Percentiles rank a stretch among this genome's conserved stretches.
Conservation (phyloP, 2,329 filamentous ascomycete species). For the Colletotrichum sp. region DNA sequence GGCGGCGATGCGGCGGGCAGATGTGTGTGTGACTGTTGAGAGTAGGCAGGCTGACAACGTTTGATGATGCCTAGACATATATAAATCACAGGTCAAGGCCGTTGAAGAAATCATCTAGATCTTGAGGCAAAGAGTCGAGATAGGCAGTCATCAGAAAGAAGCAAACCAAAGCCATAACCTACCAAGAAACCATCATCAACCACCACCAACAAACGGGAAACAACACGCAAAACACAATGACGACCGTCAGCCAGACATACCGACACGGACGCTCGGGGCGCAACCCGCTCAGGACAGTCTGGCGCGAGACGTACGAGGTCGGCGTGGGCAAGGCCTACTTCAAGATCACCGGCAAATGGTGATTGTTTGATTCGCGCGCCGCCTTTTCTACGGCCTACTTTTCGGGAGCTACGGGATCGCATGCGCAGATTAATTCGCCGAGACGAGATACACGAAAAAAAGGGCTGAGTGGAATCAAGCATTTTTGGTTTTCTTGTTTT, state of each 20-base stretch:
- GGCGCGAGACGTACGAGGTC: constrained; percentile 37
- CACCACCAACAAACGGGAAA: not conserved
- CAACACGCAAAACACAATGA: constrained; percentile 28
- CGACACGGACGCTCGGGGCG: constrained; percentile 57
- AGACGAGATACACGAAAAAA: not conserved
- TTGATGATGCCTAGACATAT: not conserved
- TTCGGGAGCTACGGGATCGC: not conserved
- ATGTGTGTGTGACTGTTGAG: not conserved
- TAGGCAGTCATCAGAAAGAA: not conserved
- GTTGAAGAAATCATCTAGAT: not conserved
- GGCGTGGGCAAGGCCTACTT: constrained; percentile 42
- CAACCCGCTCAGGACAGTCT: constrained; percentile 24
- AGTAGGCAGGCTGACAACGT: not conserved
- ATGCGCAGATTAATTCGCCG: not conserved
- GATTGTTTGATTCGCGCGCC: not conserved
- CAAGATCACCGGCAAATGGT: constrained; percentile 28
- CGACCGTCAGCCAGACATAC: constrained; percentile 69
- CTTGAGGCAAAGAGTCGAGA: not conserved
- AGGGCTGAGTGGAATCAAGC: not conserved
- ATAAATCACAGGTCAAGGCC: not conserved
- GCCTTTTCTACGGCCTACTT: not conserved
- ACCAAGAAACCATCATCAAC: not conserved
- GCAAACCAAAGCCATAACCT: not conserved
- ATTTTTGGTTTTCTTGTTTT: not conserved
- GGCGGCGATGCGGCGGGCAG: not conserved